Percentiles rank a stretch among this genome's conserved stretches.
phyloP scores from a whole-genome alignment of 2,329 filamentous ascomycete species.

The Neocatenulostroma microsporum region DNA sequence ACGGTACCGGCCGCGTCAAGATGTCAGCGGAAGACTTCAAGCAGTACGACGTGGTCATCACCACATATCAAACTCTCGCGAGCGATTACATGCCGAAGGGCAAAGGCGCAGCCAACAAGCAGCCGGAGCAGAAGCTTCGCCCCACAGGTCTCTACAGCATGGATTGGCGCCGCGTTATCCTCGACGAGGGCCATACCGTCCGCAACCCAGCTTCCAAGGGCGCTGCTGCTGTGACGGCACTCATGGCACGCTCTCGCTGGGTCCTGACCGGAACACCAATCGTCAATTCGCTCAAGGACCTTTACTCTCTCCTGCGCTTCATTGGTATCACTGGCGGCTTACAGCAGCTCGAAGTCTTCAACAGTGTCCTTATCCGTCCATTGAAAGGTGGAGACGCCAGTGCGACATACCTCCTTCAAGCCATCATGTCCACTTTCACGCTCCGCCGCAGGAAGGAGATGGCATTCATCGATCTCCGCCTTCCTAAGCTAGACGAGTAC shows the following conservation, averaged over 20 bases:
- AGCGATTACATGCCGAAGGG: constrained; percentile 54
- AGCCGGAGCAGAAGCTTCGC: constrained; percentile 24
- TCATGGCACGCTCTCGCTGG: constrained; percentile 69
- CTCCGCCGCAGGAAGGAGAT: constrained; percentile 80
- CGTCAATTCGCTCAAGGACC: constrained; percentile 46
- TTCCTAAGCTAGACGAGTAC: constrained; percentile 71
- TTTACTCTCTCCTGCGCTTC: constrained; percentile 67
- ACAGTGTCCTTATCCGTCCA: constrained; percentile 54
- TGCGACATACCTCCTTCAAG: constrained; percentile 57
- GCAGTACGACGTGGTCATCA: constrained; percentile 69
- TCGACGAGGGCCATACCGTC: constrained; percentile 79
- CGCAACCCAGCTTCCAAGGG: constrained; percentile 68
- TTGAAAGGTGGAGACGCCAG: constrained; percentile 54
- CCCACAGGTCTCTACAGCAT: constrained; percentile 52
- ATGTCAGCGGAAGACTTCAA: constrained; percentile 50
- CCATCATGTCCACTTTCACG: constrained; percentile 72
- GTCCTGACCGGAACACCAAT: constrained; percentile 59
- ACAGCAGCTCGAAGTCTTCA: constrained; percentile 63
- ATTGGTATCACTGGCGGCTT: constrained; percentile 67
- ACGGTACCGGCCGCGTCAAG: constrained; percentile 55
- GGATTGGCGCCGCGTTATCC: constrained; percentile 68
- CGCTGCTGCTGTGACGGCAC: constrained; percentile 57
- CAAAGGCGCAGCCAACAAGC: constrained; percentile 25
- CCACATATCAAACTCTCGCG: constrained; percentile 71
- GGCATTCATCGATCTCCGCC: constrained; percentile 72